Conservation (phyloP, 1,284 basidiomycete genomes). For the Vanrija pseudolonga region DNA sequence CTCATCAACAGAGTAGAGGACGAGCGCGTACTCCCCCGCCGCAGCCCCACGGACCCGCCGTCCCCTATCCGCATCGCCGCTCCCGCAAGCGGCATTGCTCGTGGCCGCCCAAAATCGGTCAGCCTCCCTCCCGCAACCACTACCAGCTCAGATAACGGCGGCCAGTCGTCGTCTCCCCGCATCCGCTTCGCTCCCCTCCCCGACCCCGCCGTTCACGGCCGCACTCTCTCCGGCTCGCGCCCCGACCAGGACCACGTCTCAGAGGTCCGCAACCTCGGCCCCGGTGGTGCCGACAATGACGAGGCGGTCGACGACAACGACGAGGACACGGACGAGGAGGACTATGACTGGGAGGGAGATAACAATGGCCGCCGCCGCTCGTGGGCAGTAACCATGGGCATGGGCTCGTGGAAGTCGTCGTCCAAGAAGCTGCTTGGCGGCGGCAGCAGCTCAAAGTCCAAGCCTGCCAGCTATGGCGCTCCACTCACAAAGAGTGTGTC, state of each 20-base stretch:
- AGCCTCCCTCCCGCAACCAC: neutral
- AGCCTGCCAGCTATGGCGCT: conserved; percentile 26
- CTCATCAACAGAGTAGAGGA: conserved; percentile 10
- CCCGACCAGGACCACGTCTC: conserved; percentile 2
- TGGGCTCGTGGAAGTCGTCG: conserved; percentile 33
- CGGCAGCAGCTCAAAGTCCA: conserved; percentile 14
- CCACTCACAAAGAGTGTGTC: conserved; percentile 44
- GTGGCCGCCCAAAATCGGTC: conserved; percentile 1
- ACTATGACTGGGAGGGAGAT: conserved; percentile 32
- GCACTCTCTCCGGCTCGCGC: conserved; percentile 36
- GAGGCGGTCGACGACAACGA: conserved; percentile 10
- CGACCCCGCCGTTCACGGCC: conserved; percentile 32
- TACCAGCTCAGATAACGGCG: neutral
- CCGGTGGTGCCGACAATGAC: neutral
- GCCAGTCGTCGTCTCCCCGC: conserved; percentile 7
- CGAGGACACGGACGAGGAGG: conserved; percentile 16
- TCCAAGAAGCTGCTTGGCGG: conserved; percentile 42
- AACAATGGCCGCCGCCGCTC: conserved; percentile 12
- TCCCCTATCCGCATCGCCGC: neutral
- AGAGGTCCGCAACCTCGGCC: conserved; percentile 33
- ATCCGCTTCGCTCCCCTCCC: conserved; percentile 50
- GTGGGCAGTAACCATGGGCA: conserved; percentile 22
- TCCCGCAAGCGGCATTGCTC: neutral
- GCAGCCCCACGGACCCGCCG: neutral
- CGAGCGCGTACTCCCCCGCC: neutral